These are phyloP conservation scores for Pichia sp. DNA, from an alignment of 1,139 yeast genomes.

Conservation along the genomic window DNA sequence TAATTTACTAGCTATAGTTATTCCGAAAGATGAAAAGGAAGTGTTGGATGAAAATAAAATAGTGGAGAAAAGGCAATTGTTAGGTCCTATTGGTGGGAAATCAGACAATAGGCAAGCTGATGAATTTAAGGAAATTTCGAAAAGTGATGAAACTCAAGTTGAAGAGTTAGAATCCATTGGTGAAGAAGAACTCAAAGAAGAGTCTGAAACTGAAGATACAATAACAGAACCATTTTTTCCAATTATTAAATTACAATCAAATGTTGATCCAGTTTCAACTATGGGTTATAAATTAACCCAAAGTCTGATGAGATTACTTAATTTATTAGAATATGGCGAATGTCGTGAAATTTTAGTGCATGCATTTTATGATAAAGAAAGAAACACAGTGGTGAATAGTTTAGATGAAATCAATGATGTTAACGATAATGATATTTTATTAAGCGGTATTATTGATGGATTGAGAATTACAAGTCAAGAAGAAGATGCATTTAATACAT, in stretches of 20 bases:
- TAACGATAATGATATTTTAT: constrained; percentile 27
- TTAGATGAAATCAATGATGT: background rate
- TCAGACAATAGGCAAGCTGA: too few species aligned
- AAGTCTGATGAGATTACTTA: constrained; percentile 28
- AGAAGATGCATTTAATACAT: constrained; percentile 21
- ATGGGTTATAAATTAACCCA: constrained; percentile 11
- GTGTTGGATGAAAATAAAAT: too few species aligned
- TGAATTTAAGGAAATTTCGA: too few species aligned
- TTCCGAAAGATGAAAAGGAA: too few species aligned
- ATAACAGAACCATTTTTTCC: background rate
- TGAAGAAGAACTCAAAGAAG: too few species aligned
- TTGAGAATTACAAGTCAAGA: constrained; percentile 27
- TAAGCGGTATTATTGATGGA: constrained; percentile 62
- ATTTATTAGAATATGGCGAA: constrained; percentile 40
- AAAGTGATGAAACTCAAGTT: too few species aligned
- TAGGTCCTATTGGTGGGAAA: too few species aligned
- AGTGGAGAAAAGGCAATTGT: too few species aligned
- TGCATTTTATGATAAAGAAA: constrained; percentile 33
- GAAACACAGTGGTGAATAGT: constrained; percentile 2
- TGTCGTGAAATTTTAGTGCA: constrained; percentile 60
- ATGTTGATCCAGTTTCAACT: background rate
- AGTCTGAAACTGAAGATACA: too few species aligned
- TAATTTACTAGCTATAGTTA: too few species aligned
- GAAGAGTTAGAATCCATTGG: background rate
- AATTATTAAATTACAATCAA: background rate